Evolutionary conservation across 1,284 basidiomycete species (phyloP).

Genomic region (Cryptococcus jaspeensis): DNA sequence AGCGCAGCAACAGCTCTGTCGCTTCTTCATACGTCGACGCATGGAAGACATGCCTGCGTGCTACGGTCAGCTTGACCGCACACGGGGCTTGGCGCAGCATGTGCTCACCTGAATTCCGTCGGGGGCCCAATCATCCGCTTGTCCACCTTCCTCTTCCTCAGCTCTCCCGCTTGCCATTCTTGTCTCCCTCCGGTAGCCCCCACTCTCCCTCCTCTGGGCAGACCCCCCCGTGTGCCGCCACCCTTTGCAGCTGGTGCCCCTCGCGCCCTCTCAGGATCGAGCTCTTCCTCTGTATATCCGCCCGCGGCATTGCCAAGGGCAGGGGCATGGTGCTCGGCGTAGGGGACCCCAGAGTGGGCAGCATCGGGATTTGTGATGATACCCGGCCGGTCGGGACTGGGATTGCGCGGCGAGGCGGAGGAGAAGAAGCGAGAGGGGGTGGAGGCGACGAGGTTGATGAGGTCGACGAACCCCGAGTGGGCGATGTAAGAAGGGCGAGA

Average conservation of each 20-base stretch:
- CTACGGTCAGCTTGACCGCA: no score
- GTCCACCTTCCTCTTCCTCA: constrained; percentile 64
- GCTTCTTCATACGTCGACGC: constrained; percentile 91
- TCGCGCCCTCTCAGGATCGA: neutral
- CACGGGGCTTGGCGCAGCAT: no score
- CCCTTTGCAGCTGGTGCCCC: neutral
- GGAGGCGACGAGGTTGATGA: constrained; percentile 68
- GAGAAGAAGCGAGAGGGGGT: constrained; percentile 44
- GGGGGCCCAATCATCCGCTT: constrained; percentile 84
- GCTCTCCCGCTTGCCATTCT: constrained; percentile 37
- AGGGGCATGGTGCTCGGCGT: neutral
- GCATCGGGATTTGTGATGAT: neutral
- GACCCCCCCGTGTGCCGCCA: constrained; percentile 1
- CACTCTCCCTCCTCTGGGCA: constrained; percentile 12
- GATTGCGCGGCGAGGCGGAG: no score
- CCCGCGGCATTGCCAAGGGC: neutral
- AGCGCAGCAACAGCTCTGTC: constrained; percentile 79
- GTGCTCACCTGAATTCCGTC: constrained; percentile 75
- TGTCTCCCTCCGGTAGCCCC: constrained; percentile 13
- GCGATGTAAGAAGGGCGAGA: constrained; percentile 19
- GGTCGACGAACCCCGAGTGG: constrained; percentile 72
- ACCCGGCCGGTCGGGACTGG: neutral
- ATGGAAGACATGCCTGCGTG: constrained; percentile 79
- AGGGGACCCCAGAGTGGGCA: neutral
- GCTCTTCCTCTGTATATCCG: constrained; percentile 2